phyloP scores from a whole-genome alignment of 805 yeast genomes.

The Cyberlindnera xishuangbannaensis region DNA sequence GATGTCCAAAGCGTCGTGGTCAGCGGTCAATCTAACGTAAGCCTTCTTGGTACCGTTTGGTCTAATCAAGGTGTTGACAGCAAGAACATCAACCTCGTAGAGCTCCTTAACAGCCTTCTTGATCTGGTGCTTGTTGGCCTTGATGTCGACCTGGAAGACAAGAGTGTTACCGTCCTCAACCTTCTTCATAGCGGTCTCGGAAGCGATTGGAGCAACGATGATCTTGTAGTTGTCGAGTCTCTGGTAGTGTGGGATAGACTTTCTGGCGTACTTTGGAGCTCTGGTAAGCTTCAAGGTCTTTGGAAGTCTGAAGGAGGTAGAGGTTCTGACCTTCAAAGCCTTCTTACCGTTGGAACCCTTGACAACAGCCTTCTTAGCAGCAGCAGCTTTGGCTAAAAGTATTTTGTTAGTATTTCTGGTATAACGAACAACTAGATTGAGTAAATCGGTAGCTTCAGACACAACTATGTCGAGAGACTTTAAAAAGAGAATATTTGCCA shows the following conservation, averaged over 20 bases:
- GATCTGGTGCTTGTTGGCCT: constrained; percentile 98
- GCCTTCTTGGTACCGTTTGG: constrained; percentile 99
- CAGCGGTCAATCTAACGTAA: constrained; percentile 97
- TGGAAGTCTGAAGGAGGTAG: constrained; percentile 95
- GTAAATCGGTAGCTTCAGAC: no score
- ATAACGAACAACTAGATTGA: no score
- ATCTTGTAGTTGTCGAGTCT: constrained; percentile 95
- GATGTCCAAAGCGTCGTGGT: constrained; percentile 98
- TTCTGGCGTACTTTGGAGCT: constrained; percentile 91
- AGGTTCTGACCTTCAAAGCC: constrained; percentile 89
- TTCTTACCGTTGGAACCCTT: constrained; percentile 94
- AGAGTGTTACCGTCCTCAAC: constrained; percentile 99
- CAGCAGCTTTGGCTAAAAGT: constrained; percentile 68
- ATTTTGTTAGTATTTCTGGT: constrained; percentile 21
- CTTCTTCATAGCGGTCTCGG: constrained; percentile 99
- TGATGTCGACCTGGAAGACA: constrained; percentile 95
- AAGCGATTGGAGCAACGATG: constrained; percentile 90
- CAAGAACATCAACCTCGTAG: constrained; percentile 90
- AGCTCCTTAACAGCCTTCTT: constrained; percentile 97
- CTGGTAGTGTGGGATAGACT: constrained; percentile 95
- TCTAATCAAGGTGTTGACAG: constrained; percentile 95
- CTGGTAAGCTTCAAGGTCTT: constrained; percentile 93
- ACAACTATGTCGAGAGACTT: no score
- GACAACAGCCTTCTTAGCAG: constrained; percentile 98
- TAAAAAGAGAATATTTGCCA: no score